Evolutionary conservation across 768 basidiomycete species (phyloP).

Genomic region (Neoboletus magnificus): DNA sequence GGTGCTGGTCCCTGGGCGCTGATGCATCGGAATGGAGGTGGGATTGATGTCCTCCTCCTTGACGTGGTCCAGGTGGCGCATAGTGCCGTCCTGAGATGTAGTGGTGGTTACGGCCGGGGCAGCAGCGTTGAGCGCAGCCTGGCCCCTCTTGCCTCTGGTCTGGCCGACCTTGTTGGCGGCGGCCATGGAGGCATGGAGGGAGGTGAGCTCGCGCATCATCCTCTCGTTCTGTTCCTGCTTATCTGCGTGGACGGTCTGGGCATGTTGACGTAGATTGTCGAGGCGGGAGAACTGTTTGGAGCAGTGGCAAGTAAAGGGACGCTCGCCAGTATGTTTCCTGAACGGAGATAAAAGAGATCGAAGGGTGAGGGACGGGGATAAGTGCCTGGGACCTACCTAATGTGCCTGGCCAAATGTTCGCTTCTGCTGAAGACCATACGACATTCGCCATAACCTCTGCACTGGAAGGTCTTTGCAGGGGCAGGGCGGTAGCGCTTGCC

Average conservation of each 20-base stretch:
- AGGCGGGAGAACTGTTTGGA: conserved; percentile 92
- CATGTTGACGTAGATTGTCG: conserved; percentile 96
- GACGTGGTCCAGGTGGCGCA: conserved; percentile 30
- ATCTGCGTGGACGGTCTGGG: conserved; percentile 96
- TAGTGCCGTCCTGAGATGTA: conserved; percentile 12
- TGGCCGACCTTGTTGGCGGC: conserved; percentile 42
- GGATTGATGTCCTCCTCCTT: conserved; percentile 42
- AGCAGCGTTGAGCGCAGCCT: conserved; percentile 17
- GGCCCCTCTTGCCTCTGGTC: conserved; percentile 39
- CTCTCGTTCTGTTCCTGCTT: conserved; percentile 83
- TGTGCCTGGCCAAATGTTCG: conserved; percentile 94
- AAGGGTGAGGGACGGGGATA: conserved; percentile 10
- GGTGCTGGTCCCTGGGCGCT: conserved; percentile 68
- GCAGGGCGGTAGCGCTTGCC: conserved; percentile 75
- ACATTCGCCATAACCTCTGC: conserved; percentile 92
- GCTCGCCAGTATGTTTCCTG: conserved; percentile 98
- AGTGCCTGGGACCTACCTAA: conserved; percentile 60
- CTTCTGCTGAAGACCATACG: conserved; percentile 94
- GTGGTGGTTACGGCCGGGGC: background rate
- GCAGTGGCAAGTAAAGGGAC: conserved; percentile 95
- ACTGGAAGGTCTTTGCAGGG: conserved; percentile 92
- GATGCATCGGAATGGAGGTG: conserved; percentile 34
- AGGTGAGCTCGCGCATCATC: conserved; percentile 89
- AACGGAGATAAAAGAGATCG: conserved; percentile 24
- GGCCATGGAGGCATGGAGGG: conserved; percentile 80